A percentile compares a stretch with the other conserved stretches of the same genome.
These are phyloP conservation scores for Plasmodium inui DNA, from an alignment of 169 alveolate genomes.

Conservation along the genomic window DNA sequence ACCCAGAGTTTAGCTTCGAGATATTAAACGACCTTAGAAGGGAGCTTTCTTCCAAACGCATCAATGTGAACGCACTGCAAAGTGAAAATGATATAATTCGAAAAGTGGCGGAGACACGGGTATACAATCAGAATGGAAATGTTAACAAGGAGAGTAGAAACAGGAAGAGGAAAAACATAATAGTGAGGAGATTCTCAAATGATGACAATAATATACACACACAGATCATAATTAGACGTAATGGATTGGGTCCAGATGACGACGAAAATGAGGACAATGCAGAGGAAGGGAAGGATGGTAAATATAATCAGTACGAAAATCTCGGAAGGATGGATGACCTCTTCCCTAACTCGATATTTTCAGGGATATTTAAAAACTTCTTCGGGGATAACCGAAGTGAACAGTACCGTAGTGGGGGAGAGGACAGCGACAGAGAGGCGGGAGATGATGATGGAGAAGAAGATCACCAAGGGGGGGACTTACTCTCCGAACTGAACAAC, in stretches of 20 bases:
- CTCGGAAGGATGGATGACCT: slow-evolving; percentile 40
- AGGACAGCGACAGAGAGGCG: neutral
- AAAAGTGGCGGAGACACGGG: slow-evolving; percentile 46
- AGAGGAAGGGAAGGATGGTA: neutral
- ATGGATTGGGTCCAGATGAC: slow-evolving; percentile 5
- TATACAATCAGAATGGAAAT: slow-evolving; percentile 1
- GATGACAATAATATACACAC: slow-evolving; percentile 69
- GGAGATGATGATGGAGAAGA: slow-evolving; percentile 5
- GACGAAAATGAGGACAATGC: neutral
- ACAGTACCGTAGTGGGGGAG: neutral
- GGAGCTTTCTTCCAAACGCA: slow-evolving; percentile 16
- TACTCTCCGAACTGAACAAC: slow-evolving; percentile 66
- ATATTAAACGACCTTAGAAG: slow-evolving; percentile 58
- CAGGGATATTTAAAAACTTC: slow-evolving; percentile 62
- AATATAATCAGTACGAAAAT: neutral
- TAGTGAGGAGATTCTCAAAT: slow-evolving; percentile 49
- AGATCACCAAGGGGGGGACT: slow-evolving; percentile 1
- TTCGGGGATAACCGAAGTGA: slow-evolving; percentile 21
- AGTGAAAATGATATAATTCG: slow-evolving; percentile 44
- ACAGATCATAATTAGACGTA: slow-evolving; percentile 60
- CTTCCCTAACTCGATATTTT: slow-evolving; percentile 57
- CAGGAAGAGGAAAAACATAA: slow-evolving; percentile 36
- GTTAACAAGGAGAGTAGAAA: slow-evolving; percentile 2
- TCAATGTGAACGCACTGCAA: neutral
- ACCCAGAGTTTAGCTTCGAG: slow-evolving; percentile 72